Conservation (phyloP, 805 yeast genomes). For the Saccharomycopsis synnaedendra region DNA sequence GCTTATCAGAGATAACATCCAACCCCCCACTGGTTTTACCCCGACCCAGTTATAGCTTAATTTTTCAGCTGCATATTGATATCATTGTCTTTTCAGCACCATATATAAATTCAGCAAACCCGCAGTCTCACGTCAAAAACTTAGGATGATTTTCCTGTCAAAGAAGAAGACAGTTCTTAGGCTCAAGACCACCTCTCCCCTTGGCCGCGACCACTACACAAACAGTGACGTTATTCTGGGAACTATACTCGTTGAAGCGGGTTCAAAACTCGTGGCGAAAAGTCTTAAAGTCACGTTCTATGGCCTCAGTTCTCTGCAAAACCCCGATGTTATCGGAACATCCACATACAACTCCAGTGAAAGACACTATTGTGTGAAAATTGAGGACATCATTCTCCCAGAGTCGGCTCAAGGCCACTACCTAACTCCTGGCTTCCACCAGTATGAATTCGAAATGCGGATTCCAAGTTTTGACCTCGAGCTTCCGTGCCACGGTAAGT, state of each 20-base stretch:
- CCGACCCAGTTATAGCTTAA: too few relatives aligned
- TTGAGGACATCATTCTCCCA: background rate
- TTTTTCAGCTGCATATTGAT: too few relatives aligned
- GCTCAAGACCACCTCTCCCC: background rate
- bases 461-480: slow-evolving; percentile 8
- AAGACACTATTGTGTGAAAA: slow-evolving; percentile 5
- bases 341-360: slow-evolving; percentile 2
- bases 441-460: background rate
- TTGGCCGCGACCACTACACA: slow-evolving; percentile 8
- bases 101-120: too few relatives aligned
- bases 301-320: slow-evolving; percentile 2
- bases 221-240: slow-evolving; percentile 10
- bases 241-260: background rate
- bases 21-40: too few relatives aligned
- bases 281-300: slow-evolving; percentile 4
- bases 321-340: slow-evolving; percentile 1
- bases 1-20: too few relatives aligned
- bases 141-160: background rate
- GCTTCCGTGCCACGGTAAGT: background rate
- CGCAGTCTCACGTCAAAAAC: too few relatives aligned
- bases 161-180: slow-evolving; percentile 1
- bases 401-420: background rate
- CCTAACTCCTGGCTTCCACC: slow-evolving; percentile 2
- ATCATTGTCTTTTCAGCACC: too few relatives aligned
- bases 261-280: background rate